Conservation (phyloP, 2,329 filamentous ascomycete species). For the Fusarium veterinarium region DNA sequence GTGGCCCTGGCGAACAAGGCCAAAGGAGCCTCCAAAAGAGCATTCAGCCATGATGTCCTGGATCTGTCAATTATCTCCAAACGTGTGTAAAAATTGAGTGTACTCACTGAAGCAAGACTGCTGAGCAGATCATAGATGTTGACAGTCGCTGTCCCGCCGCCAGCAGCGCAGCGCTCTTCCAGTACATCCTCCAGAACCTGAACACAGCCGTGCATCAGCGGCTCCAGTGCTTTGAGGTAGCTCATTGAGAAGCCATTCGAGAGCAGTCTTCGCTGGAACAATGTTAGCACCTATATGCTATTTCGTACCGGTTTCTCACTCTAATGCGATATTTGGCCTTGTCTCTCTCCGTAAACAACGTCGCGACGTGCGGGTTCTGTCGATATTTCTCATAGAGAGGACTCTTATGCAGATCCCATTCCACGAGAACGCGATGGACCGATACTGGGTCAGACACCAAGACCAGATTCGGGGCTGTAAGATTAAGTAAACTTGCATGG, state of each 20-base stretch:
- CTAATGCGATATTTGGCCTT: neutral
- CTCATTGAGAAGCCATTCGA: neutral
- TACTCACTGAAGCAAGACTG: neutral
- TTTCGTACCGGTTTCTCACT: neutral
- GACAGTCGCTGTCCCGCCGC: neutral
- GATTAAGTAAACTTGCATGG: neutral
- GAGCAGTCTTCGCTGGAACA: neutral
- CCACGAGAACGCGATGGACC: neutral
- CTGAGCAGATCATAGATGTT: neutral
- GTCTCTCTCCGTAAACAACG: neutral
- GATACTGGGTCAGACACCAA: neutral
- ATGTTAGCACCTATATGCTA: neutral
- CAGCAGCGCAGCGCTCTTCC: neutral
- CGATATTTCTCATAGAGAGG: neutral
- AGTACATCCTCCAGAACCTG: neutral
- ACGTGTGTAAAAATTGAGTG: neutral
- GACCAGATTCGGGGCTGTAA: neutral
- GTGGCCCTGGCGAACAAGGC: neutral
- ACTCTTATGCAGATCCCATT: neutral
- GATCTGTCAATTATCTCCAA: neutral
- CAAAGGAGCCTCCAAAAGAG: neutral
- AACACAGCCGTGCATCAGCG: neutral
- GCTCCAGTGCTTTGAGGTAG: neutral
- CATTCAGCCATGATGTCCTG: conserved; percentile 1
- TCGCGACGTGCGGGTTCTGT: neutral